Conservation (phyloP, 192 early-diverging fungal species). For the Backusella circina region DNA sequence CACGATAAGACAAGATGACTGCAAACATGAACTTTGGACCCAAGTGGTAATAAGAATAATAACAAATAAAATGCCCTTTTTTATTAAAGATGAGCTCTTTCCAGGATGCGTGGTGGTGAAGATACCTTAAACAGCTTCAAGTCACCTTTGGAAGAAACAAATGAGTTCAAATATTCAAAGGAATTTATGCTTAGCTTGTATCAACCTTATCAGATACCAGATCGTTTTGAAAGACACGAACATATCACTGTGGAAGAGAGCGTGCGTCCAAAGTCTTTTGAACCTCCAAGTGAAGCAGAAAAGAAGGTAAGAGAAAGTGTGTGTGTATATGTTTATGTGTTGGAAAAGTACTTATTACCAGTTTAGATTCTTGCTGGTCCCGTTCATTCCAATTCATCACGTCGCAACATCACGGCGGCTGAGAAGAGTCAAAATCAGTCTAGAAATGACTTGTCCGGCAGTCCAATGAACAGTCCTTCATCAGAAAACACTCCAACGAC, state of each 20-base stretch:
- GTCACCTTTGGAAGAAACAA: conserved; percentile 22
- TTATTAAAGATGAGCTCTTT: background rate
- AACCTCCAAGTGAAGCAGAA: conserved; percentile 44
- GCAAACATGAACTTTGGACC: conserved; percentile 81
- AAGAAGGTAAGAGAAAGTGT: conserved; percentile 48
- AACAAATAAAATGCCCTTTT: background rate
- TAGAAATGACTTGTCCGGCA: background rate
- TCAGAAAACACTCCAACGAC: conserved; percentile 14
- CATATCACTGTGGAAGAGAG: conserved; percentile 60
- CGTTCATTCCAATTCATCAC: conserved; percentile 23
- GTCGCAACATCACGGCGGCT: conserved; percentile 19
- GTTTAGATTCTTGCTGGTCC: conserved; percentile 26
- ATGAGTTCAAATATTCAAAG: conserved; percentile 67
- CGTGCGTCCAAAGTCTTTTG: conserved; percentile 57
- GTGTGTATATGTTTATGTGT: too few relatives aligned
- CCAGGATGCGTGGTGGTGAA: conserved; percentile 31
- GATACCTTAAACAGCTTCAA: background rate
- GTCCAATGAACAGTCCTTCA: conserved; percentile 17
- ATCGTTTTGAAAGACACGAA: conserved; percentile 64
- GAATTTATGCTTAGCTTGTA: conserved; percentile 73
- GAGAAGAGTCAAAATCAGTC: background rate
- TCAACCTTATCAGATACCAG: conserved; percentile 48
- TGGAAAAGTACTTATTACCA: background rate
- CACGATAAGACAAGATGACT: conserved; percentile 21
- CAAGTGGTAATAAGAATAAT: conserved; percentile 55